Conservation (phyloP, 306 rosid species). For the Trifolium subterraneum region DNA sequence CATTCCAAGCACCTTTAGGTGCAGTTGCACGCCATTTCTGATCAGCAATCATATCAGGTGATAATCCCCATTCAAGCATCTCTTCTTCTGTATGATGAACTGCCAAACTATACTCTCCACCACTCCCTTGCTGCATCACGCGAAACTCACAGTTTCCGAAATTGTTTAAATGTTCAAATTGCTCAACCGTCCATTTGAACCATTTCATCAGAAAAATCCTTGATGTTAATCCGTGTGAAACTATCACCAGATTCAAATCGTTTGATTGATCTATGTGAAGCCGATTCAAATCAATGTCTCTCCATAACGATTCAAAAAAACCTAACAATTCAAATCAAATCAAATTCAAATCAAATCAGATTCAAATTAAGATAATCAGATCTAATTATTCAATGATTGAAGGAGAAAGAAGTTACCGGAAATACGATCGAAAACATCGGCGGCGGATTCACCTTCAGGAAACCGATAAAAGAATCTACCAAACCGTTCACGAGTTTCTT, state of each 20-base stretch:
- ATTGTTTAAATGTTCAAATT: slow-evolving; percentile 81
- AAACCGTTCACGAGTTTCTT: slow-evolving; percentile 63
- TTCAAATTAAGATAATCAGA: no score
- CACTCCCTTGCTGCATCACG: slow-evolving; percentile 77
- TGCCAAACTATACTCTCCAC: slow-evolving; percentile 94
- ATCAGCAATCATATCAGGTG: slow-evolving; percentile 79
- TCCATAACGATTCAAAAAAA: slow-evolving; percentile 91
- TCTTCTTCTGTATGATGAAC: slow-evolving; percentile 79
- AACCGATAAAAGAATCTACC: slow-evolving; percentile 89
- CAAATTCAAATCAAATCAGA: no score
- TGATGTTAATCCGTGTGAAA: slow-evolving; percentile 82
- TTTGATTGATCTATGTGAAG: slow-evolving; percentile 63
- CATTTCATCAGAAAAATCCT: slow-evolving; percentile 93
- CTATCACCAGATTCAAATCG: slow-evolving; percentile 82
- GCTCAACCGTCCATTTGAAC: slow-evolving; percentile 98
- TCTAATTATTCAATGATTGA: not conserved
- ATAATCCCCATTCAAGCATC: slow-evolving; percentile 85
- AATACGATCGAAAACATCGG: slow-evolving; percentile 26
- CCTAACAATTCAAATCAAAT: slow-evolving; percentile 52
- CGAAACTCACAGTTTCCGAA: slow-evolving; percentile 75
- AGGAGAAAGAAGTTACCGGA: not conserved
- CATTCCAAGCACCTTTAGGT: slow-evolving; percentile 69
- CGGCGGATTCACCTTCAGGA: slow-evolving; percentile 97
- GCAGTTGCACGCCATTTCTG: slow-evolving; percentile 83
- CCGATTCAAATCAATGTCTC: slow-evolving; percentile 88